A percentile compares a stretch with the other conserved stretches of the same genome.
Evolutionary conservation across 805 yeast genomes (phyloP).

Genomic region (Suhomyces vadensis): DNA sequence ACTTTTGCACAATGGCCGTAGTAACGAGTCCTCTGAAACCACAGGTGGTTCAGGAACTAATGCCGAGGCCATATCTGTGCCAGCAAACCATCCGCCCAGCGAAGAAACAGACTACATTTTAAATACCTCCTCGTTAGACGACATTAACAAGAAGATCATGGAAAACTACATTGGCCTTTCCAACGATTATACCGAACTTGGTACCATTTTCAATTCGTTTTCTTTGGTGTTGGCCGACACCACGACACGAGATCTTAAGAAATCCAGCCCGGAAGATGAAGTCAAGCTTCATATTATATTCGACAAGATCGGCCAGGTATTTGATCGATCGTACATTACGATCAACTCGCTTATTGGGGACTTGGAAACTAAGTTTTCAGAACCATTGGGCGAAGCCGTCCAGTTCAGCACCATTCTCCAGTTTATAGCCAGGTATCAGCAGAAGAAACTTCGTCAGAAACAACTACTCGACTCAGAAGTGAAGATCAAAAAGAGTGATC

Average conservation of each 20-base stretch:
- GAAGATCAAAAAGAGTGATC: slow-evolving; percentile 30
- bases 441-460: slow-evolving; percentile 35
- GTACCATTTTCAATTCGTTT: slow-evolving; percentile 54
- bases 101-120: slow-evolving; percentile 15
- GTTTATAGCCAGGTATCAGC: slow-evolving; percentile 60
- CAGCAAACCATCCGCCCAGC: background rate
- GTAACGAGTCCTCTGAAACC: slow-evolving; percentile 6
- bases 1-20: slow-evolving; percentile 12
- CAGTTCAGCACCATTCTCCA: slow-evolving; percentile 61
- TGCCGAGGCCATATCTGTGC: background rate
- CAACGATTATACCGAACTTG: slow-evolving; percentile 71
- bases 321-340: slow-evolving; percentile 65
- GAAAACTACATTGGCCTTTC: slow-evolving; percentile 59
- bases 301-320: slow-evolving; percentile 84
- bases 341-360: slow-evolving; percentile 52
- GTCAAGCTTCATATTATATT: slow-evolving; percentile 39
- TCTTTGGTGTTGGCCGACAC: slow-evolving; percentile 49
- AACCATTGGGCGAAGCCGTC: slow-evolving; percentile 71
- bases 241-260: slow-evolving; percentile 22
- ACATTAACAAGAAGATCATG: slow-evolving; percentile 55
- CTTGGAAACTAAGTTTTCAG: slow-evolving; percentile 60
- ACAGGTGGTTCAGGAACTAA: background rate
- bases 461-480: slow-evolving; percentile 33
- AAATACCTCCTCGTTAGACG: slow-evolving; percentile 51
- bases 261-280: slow-evolving; percentile 20